Conservation (phyloP, 768 basidiomycete species). For the Leccinum variicolor region DNA sequence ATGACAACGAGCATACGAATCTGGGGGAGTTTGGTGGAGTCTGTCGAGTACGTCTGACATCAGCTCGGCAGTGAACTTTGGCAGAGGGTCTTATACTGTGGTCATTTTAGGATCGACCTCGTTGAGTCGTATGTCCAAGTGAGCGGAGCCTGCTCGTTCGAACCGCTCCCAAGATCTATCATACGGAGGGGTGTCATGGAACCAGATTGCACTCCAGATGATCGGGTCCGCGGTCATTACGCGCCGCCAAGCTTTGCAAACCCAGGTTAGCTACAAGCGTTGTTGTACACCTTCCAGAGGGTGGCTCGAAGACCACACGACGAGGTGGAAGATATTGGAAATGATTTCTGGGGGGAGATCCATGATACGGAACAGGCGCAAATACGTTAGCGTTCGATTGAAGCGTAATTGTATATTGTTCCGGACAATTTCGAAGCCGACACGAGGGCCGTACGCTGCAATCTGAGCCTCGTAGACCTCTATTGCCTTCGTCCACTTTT, state of each 20-base stretch:
- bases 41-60: slow-evolving; percentile 49
- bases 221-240: slow-evolving; percentile 46
- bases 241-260: slow-evolving; percentile 55
- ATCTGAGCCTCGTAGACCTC: slow-evolving; percentile 19
- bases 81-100: slow-evolving; percentile 25
- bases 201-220: slow-evolving; percentile 66
- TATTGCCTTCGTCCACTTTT: slow-evolving; percentile 17
- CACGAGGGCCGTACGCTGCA: slow-evolving; percentile 15
- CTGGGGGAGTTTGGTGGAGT: slow-evolving; percentile 48
- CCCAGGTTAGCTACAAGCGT: slow-evolving; percentile 54
- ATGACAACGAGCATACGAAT: slow-evolving; percentile 58
- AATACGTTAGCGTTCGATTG: slow-evolving; percentile 27
- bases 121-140: slow-evolving; percentile 62
- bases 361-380: slow-evolving; percentile 52
- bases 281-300: slow-evolving; percentile 33
- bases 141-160: slow-evolving; percentile 49
- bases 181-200: slow-evolving; percentile 49
- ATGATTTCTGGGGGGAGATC: slow-evolving; percentile 67
- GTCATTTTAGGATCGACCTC: slow-evolving; percentile 32
- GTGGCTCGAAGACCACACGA: slow-evolving; percentile 49
- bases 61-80: slow-evolving; percentile 36
- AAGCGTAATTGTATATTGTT: slow-evolving; percentile 18
- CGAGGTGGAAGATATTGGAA: slow-evolving; percentile 57
- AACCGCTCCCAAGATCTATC: slow-evolving; percentile 55
- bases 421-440: slow-evolving; percentile 10